Evolutionary conservation across 2,329 filamentous ascomycete species (phyloP).

Genomic region (Trichophyton benhamiae): DNA sequence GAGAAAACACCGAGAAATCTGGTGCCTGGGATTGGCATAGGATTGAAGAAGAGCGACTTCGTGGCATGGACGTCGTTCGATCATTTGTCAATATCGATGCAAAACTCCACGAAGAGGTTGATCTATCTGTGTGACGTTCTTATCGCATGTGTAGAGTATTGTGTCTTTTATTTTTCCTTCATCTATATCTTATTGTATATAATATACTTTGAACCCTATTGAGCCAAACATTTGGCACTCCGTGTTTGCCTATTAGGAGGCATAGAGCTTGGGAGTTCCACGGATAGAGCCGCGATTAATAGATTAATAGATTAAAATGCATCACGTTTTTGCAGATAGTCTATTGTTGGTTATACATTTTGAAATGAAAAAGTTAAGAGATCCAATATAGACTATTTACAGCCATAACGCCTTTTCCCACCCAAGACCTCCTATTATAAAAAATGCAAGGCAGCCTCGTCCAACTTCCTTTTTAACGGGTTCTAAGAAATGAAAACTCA

Average conservation of each 20-base stretch:
- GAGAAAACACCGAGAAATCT: constrained; percentile 20
- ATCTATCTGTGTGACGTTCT: constrained; percentile 10
- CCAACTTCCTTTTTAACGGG: neutral
- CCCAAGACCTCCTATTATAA: neutral
- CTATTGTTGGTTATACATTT: neutral
- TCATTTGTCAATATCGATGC: constrained; percentile 44
- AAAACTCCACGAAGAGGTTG: constrained; percentile 35
- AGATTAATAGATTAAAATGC: neutral
- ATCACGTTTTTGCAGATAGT: neutral
- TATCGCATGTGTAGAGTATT: constrained; percentile 5
- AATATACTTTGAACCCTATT: constrained; percentile 10
- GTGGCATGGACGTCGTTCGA: constrained; percentile 44
- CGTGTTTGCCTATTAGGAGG: neutral
- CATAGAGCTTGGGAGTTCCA: neutral
- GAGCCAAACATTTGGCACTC: neutral
- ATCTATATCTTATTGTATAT: constrained; percentile 1
- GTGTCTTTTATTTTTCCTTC: neutral
- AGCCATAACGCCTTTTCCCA: neutral
- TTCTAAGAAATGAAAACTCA: neutral
- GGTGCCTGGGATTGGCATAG: constrained; percentile 48
- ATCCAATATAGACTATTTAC: neutral
- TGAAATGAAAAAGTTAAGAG: neutral
- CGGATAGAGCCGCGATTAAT: neutral
- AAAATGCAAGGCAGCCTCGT: neutral
- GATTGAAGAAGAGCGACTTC: constrained; percentile 45